Conservation (phyloP, 371 early-diverging fungal genomes). For the Rhizopus arrhizus region DNA sequence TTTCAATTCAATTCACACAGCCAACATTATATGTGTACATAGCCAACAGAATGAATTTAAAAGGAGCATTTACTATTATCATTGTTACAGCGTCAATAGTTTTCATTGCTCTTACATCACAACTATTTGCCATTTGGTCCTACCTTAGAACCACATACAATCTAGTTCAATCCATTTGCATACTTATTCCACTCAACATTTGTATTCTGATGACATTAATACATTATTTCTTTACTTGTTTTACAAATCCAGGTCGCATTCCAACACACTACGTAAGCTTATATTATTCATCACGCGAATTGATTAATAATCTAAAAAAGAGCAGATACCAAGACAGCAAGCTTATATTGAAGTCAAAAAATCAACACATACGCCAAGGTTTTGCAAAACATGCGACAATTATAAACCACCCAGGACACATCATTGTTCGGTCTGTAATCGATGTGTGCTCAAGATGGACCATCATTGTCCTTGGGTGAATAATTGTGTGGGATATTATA, state of each 20-base stretch:
- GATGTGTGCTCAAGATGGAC: constrained; percentile 89
- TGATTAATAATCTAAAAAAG: background rate
- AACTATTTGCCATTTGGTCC: constrained; percentile 46
- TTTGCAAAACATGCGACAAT: constrained; percentile 73
- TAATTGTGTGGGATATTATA: constrained; percentile 92
- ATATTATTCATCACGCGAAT: background rate
- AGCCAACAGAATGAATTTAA: background rate
- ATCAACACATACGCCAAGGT: constrained; percentile 70
- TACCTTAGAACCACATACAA: constrained; percentile 31
- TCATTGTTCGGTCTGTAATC: constrained; percentile 79
- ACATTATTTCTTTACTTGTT: constrained; percentile 82
- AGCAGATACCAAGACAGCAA: constrained; percentile 54
- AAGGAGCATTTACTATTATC: constrained; percentile 38
- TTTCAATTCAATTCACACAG: background rate
- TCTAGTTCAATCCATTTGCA: constrained; percentile 31
- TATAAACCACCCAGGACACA: constrained; percentile 85
- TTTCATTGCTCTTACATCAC: constrained; percentile 44
- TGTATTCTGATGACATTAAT: constrained; percentile 65
- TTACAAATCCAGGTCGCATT: constrained; percentile 80
- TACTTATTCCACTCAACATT: constrained; percentile 68
- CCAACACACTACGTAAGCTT: constrained; percentile 69
- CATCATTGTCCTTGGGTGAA: constrained; percentile 98
- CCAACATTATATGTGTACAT: background rate
- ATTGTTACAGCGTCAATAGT: constrained; percentile 28
- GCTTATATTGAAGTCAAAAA: constrained; percentile 71